These are phyloP conservation scores for Aspergillus baeticus DNA, from an alignment of 495 filamentous ascomycete species.

Conservation along the genomic window DNA sequence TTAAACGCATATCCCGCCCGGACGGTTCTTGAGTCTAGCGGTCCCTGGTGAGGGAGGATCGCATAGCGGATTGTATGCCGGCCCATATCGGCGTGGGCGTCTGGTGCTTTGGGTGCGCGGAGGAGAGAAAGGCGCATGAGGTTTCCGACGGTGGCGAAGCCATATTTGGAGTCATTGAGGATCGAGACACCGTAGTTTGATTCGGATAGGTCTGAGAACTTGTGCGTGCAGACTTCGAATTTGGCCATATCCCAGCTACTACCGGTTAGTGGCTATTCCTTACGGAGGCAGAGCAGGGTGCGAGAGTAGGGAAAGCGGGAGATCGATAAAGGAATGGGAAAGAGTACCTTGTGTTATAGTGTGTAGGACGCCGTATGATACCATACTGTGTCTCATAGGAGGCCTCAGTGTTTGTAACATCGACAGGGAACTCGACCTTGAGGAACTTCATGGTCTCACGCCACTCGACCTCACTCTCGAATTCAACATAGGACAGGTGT, in stretches of 20 bases:
- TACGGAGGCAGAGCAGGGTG: background rate
- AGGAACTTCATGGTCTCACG: slow-evolving; percentile 94
- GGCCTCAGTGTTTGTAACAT: slow-evolving; percentile 86
- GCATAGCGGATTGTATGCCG: slow-evolving; percentile 86
- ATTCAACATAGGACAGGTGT: slow-evolving; percentile 71
- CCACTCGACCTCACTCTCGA: slow-evolving; percentile 86
- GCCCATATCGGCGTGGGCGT: slow-evolving; percentile 96
- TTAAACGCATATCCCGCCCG: slow-evolving; percentile 90
- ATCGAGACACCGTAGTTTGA: slow-evolving; percentile 89
- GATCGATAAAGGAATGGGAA: background rate
- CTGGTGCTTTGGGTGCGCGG: slow-evolving; percentile 91
- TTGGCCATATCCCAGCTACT: slow-evolving; percentile 96
- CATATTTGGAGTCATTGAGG: slow-evolving; percentile 95
- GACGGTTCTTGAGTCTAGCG: slow-evolving; percentile 68
- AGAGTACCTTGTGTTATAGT: slow-evolving; percentile 79
- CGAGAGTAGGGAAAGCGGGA: no score
- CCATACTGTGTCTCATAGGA: slow-evolving; percentile 97
- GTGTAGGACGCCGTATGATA: slow-evolving; percentile 81
- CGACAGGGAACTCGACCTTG: slow-evolving; percentile 97
- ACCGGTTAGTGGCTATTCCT: slow-evolving; percentile 11
- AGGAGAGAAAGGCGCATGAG: slow-evolving; percentile 90
- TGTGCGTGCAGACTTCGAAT: slow-evolving; percentile 98
- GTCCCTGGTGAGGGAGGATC: slow-evolving; percentile 79
- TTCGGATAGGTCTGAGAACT: slow-evolving; percentile 95
- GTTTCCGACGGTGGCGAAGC: slow-evolving; percentile 88